These are phyloP conservation scores for Coniochaeta prunicola DNA, from an alignment of 2,329 filamentous ascomycete genomes.

Conservation along the genomic window DNA sequence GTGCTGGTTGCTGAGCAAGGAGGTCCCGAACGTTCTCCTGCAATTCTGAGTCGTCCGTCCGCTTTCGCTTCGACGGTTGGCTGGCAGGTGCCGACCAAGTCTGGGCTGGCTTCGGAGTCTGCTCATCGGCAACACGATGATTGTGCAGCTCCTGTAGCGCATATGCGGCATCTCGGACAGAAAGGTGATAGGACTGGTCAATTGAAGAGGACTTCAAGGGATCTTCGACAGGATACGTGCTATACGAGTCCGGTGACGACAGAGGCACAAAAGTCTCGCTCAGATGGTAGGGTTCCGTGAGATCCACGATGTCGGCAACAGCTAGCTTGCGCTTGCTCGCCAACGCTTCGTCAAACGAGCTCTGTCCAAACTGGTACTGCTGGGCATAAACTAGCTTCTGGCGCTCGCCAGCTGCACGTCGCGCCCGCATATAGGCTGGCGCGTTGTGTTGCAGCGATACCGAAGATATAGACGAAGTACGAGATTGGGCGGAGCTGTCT, in stretches of 20 bases:
- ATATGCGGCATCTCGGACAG: not conserved
- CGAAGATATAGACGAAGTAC: constrained; percentile 59
- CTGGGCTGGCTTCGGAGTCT: not conserved
- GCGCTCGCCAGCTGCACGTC: not conserved
- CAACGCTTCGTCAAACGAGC: not conserved
- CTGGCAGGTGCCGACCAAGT: not conserved
- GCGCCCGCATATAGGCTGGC: constrained; percentile 24
- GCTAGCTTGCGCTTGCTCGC: not conserved
- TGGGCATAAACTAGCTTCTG: not conserved
- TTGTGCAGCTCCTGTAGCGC: constrained; percentile 1
- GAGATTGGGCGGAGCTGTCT: constrained; percentile 53
- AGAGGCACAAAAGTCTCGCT: not conserved
- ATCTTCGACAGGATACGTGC: not conserved
- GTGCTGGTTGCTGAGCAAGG: not conserved
- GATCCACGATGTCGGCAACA: not conserved
- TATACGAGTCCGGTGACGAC: not conserved
- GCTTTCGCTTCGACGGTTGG: not conserved
- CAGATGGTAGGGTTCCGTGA: not conserved
- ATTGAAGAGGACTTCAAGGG: not conserved
- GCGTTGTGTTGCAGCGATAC: constrained; percentile 53
- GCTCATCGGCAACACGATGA: not conserved
- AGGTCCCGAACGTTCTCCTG: not conserved
- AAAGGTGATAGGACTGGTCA: not conserved
- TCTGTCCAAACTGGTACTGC: not conserved
- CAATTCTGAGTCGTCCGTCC: not conserved